These are phyloP conservation scores for Coemansia sp. DNA, from an alignment of 192 early-diverging fungal genomes.

Conservation along the genomic window DNA sequence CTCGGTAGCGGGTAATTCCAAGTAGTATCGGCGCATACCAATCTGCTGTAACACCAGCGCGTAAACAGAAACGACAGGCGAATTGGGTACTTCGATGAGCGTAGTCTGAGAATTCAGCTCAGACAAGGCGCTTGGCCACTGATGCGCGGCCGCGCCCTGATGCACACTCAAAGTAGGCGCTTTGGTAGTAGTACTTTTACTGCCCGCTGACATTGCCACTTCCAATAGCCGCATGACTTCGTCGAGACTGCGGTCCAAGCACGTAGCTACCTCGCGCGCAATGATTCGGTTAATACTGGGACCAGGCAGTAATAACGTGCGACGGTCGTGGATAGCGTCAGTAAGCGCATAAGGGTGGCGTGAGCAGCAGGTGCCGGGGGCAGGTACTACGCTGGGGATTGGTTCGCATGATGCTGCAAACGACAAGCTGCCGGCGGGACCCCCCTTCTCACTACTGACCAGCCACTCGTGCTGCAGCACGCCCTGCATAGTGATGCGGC, in stretches of 20 bases:
- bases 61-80: constrained; percentile 53
- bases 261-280: constrained; percentile 42
- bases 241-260: constrained; percentile 40
- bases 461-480: constrained; percentile 48
- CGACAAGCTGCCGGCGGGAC: not conserved
- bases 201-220: constrained; percentile 27
- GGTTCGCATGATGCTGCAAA: constrained; percentile 3
- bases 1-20: constrained; percentile 28
- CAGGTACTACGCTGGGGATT: not conserved
- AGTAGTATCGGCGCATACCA: constrained; percentile 40
- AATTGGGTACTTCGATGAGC: constrained; percentile 48
- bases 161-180: not conserved
- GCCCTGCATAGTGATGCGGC: constrained; percentile 36
- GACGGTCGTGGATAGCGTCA: constrained; percentile 22
- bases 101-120: constrained; percentile 6
- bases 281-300: constrained; percentile 25
- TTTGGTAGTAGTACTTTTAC: not conserved
- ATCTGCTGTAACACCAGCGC: constrained; percentile 53
- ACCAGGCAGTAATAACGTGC: constrained; percentile 32
- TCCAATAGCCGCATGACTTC: constrained; percentile 36
- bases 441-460: not conserved
- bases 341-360: constrained; percentile 16
- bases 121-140: constrained; percentile 21
- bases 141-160: constrained; percentile 12
- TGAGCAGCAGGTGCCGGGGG: constrained; percentile 25